These are phyloP conservation scores for Mycena sanguinolenta DNA, from an alignment of 768 basidiomycete species.

Conservation along the genomic window DNA sequence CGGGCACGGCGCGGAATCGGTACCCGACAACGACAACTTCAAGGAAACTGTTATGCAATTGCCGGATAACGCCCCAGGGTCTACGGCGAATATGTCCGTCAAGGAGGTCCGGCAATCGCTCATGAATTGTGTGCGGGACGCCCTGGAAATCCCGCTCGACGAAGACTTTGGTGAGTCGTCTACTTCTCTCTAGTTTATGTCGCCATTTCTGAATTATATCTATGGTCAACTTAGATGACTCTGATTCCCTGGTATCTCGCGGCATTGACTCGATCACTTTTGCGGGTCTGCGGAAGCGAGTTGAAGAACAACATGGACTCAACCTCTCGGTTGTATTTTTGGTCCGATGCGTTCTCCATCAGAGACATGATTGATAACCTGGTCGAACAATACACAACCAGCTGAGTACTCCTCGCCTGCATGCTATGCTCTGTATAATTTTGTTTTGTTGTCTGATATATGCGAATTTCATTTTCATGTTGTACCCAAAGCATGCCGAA, in stretches of 20 bases:
- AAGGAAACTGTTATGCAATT: not conserved
- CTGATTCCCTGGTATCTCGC: conserved; percentile 14
- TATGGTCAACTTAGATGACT: conserved; percentile 13
- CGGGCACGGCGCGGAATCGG: not conserved
- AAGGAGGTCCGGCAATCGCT: conserved; percentile 14
- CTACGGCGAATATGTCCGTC: not conserved
- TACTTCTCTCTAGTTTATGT: not conserved
- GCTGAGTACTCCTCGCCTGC: too few relatives aligned
- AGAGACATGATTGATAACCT: conserved; percentile 20
- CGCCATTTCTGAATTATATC: not conserved
- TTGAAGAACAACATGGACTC: conserved; percentile 17
- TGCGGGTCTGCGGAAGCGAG: conserved; percentile 16
- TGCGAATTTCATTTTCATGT: too few relatives aligned
- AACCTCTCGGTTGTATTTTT: conserved; percentile 29
- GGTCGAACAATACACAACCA: conserved; percentile 17
- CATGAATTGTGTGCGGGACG: conserved; percentile 17
- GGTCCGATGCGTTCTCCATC: conserved; percentile 31
- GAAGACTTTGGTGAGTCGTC: conserved; percentile 20
- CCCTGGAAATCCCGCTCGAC: conserved; percentile 12
- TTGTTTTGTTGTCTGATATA: too few relatives aligned
- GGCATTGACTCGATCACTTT: conserved; percentile 32
- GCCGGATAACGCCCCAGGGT: not conserved
- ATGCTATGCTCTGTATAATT: too few relatives aligned
- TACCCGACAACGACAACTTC: not conserved
- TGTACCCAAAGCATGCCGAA: too few relatives aligned